A percentile compares a stretch with the other conserved stretches of the same genome.
These are phyloP conservation scores for Tulasnella sp. DNA, from an alignment of 768 basidiomycete genomes.

Conservation along the genomic window DNA sequence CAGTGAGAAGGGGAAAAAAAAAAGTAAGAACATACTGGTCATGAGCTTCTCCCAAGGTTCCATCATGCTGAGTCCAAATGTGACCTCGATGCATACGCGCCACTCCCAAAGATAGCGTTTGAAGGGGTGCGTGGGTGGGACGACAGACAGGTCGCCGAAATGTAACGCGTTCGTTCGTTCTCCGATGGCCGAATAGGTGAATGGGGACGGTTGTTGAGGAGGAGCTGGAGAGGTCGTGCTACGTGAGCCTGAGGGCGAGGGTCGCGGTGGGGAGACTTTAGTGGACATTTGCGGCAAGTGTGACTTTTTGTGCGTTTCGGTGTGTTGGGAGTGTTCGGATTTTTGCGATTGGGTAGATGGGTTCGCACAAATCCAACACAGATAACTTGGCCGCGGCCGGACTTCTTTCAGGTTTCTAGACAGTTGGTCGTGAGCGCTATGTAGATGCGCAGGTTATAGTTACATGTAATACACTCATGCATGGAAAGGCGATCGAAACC, in stretches of 20 bases:
- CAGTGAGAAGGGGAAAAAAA: not conserved
- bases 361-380: too few relatives aligned
- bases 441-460: too few relatives aligned
- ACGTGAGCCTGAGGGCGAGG: too few relatives aligned
- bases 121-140: not conserved
- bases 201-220: not conserved
- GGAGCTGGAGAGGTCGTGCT: too few relatives aligned
- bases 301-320: too few relatives aligned
- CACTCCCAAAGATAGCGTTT: conserved; percentile 36
- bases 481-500: too few relatives aligned
- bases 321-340: not conserved
- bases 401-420: too few relatives aligned
- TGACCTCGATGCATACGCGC: conserved; percentile 46
- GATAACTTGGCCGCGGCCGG: too few relatives aligned
- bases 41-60: conserved; percentile 61
- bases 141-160: not conserved
- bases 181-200: not conserved
- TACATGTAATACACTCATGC: too few relatives aligned
- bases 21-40: conserved; percentile 35
- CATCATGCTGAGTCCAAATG: conserved; percentile 47
- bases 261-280: too few relatives aligned
- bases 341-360: not conserved
- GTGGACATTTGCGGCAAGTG: too few relatives aligned
- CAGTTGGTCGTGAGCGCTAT: too few relatives aligned
- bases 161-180: conserved; percentile 2